phyloP scores from a whole-genome alignment of 768 basidiomycete genomes.

The Mycena haematopus region DNA sequence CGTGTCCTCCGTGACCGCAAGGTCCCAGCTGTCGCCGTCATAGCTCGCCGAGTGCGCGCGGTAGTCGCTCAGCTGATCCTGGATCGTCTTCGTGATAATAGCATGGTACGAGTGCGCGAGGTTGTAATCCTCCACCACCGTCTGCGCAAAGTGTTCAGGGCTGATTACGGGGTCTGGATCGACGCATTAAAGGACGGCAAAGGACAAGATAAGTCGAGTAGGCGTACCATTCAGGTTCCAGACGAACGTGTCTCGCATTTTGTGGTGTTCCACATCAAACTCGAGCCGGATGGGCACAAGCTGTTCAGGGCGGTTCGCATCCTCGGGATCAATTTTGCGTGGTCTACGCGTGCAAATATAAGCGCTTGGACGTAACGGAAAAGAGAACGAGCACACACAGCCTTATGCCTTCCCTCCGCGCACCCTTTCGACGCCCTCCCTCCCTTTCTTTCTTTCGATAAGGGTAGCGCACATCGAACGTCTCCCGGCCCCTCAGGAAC shows the following conservation, averaged over 20 bases:
- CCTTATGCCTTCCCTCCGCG: slow-evolving; percentile 67
- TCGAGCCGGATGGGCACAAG: slow-evolving; percentile 96
- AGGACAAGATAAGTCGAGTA: slow-evolving; percentile 33
- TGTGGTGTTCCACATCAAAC: slow-evolving; percentile 93
- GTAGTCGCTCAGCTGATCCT: slow-evolving; percentile 86
- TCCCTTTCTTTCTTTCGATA: slow-evolving; percentile 47
- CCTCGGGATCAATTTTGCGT: slow-evolving; percentile 58
- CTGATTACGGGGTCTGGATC: slow-evolving; percentile 83
- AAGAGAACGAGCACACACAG: slow-evolving; percentile 60
- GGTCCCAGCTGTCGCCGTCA: slow-evolving; percentile 52
- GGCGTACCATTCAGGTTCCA: slow-evolving; percentile 91
- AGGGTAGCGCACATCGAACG: slow-evolving; percentile 59
- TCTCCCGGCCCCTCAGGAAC: slow-evolving; percentile 49
- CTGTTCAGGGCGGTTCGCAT: slow-evolving; percentile 72
- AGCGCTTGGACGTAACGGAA: slow-evolving; percentile 14
- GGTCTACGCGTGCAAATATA: slow-evolving; percentile 48
- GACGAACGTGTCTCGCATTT: slow-evolving; percentile 94
- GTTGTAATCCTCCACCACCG: slow-evolving; percentile 93
- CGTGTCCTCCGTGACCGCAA: slow-evolving; percentile 34
- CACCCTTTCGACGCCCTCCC: slow-evolving; percentile 52
- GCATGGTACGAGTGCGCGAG: slow-evolving; percentile 70
- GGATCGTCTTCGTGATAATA: slow-evolving; percentile 81
- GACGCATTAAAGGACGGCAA: not conserved
- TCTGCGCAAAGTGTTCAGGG: slow-evolving; percentile 89
- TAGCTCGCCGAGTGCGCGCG: slow-evolving; percentile 68